Conservation (phyloP, 2,329 filamentous ascomycete species). For the Huntiella abstrusa region DNA sequence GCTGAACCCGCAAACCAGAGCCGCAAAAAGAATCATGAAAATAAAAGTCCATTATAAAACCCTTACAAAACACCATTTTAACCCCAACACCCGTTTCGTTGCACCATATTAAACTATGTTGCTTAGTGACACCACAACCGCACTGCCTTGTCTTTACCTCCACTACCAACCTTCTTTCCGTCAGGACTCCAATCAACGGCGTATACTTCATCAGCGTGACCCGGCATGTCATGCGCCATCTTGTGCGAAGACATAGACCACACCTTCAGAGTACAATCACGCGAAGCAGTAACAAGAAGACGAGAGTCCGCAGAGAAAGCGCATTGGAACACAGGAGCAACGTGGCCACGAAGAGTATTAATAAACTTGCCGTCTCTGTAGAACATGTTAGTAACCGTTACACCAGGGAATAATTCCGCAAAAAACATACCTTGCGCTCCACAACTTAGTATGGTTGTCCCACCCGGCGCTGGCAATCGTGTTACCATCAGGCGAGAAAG, state of each 20-base stretch:
- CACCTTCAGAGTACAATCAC: conserved; percentile 85
- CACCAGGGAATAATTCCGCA: neutral
- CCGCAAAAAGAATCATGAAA: no score
- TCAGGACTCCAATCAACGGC: conserved; percentile 91
- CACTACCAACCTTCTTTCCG: conserved; percentile 72
- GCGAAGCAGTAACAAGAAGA: conserved; percentile 70
- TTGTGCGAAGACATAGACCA: conserved; percentile 84
- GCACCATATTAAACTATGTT: neutral
- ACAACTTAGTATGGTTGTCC: conserved; percentile 89
- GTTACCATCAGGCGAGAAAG: conserved; percentile 76
- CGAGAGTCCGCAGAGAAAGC: conserved; percentile 83
- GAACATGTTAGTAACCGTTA: conserved; percentile 7
- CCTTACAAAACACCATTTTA: neutral
- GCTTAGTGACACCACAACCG: conserved; percentile 44
- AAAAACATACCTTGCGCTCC: conserved; percentile 48
- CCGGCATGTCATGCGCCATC: conserved; percentile 61
- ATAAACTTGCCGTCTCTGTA: conserved; percentile 54
- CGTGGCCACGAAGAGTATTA: conserved; percentile 73
- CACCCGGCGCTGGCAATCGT: conserved; percentile 78
- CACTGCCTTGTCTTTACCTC: conserved; percentile 76
- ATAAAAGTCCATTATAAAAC: no score
- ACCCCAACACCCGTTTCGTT: neutral
- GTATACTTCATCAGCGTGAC: conserved; percentile 84
- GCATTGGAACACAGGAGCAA: conserved; percentile 77
- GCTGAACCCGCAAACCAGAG: no score